Conservation (phyloP, 495 filamentous ascomycete species). For the Hypomontagnella submonticulosa region DNA sequence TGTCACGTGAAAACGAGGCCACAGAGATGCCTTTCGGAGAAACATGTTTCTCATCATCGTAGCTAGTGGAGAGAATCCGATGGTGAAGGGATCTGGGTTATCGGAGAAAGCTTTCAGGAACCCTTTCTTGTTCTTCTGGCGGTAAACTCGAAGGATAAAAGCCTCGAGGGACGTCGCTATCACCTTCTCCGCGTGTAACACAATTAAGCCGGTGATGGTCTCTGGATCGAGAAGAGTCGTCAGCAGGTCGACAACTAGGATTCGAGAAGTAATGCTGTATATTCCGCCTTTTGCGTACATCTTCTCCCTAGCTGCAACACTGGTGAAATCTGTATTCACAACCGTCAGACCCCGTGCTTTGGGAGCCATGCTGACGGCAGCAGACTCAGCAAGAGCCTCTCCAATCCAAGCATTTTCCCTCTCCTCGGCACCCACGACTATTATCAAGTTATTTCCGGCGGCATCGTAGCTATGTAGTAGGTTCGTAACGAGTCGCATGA, state of each 20-base stretch:
- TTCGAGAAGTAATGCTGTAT: slow-evolving; percentile 95
- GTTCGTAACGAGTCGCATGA: slow-evolving; percentile 90
- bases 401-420: slow-evolving; percentile 95
- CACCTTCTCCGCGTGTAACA: slow-evolving; percentile 89
- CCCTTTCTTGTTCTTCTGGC: slow-evolving; percentile 90
- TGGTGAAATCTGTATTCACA: slow-evolving; percentile 94
- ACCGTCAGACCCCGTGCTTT: slow-evolving; percentile 86
- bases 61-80: slow-evolving; percentile 87
- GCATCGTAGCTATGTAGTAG: slow-evolving; percentile 97
- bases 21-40: slow-evolving; percentile 85
- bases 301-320: slow-evolving; percentile 85
- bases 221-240: slow-evolving; percentile 84
- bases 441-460: slow-evolving; percentile 89
- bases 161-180: slow-evolving; percentile 91
- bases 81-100: slow-evolving; percentile 89
- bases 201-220: slow-evolving; percentile 86
- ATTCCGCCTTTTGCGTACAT: slow-evolving; percentile 90
- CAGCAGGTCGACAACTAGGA: slow-evolving; percentile 90
- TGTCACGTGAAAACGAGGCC: slow-evolving; percentile 93
- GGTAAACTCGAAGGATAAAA: slow-evolving; percentile 92
- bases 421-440: slow-evolving; percentile 91
- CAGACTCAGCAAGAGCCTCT: slow-evolving; percentile 92
- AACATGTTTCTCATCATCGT: slow-evolving; percentile 96
- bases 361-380: slow-evolving; percentile 78
- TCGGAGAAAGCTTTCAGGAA: slow-evolving; percentile 98